Conservation (phyloP, 75 land plant genomes). For the Isoetes taiwanensis region DNA sequence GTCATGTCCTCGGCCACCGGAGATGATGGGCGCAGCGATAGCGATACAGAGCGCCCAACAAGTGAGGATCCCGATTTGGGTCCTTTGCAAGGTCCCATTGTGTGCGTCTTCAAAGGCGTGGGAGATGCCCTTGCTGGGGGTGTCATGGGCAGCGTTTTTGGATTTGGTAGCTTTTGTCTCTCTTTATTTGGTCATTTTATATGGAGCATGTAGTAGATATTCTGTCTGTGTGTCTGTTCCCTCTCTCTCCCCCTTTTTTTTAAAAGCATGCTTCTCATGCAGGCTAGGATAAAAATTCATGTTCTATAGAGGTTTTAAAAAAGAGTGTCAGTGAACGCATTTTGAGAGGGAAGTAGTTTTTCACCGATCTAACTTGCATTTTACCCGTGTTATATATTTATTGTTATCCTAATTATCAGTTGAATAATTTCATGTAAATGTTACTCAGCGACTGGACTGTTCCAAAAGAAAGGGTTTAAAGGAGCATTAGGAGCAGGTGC, state of each 20-base stretch:
- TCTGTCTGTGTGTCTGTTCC: background rate
- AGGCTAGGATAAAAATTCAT: background rate
- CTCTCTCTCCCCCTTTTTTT: background rate
- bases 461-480: constrained; percentile 71
- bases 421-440: too few species aligned
- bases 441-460: constrained; percentile 53
- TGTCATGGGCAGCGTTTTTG: constrained; percentile 75
- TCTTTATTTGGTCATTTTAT: too few species aligned
- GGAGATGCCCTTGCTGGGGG: constrained; percentile 58
- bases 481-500: constrained; percentile 70
- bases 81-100: constrained; percentile 18
- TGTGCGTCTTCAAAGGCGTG: constrained; percentile 51
- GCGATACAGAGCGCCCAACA: too few species aligned
- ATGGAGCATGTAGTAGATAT: too few species aligned
- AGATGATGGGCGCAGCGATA: too few species aligned
- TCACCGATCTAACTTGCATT: background rate
- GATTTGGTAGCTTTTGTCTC: constrained; percentile 39
- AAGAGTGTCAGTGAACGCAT: too few species aligned
- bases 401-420: too few species aligned
- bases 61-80: too few species aligned
- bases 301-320: background rate
- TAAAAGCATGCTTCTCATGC: background rate
- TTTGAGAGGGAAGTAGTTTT: background rate
- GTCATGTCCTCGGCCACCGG: too few species aligned
- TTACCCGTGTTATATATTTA: background rate